phyloP scores from a whole-genome alignment of 257 asterid species.

The Eucommia ulmoides region DNA sequence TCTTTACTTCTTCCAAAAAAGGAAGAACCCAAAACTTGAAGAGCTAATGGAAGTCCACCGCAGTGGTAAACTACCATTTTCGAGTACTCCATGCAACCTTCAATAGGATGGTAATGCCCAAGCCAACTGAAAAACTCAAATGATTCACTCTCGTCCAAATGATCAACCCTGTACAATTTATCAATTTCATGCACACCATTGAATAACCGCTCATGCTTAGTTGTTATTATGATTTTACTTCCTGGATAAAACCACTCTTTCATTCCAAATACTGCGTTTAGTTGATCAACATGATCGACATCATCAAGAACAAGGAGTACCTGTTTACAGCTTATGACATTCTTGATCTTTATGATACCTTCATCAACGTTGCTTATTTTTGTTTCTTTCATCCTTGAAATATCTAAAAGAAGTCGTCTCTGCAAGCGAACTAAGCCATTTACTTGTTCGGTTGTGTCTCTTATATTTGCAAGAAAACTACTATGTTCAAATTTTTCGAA shows the following conservation, averaged over 20 bases:
- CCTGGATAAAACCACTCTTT: no score
- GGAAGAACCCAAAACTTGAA: no score
- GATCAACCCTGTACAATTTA: not conserved
- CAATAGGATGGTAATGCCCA: no score
- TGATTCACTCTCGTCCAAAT: not conserved
- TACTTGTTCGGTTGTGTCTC: not conserved
- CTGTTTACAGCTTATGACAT: not conserved
- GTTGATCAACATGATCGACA: not conserved
- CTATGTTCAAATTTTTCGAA: not conserved
- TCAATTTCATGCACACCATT: not conserved
- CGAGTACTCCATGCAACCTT: no score
- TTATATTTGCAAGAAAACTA: no score
- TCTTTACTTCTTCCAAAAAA: no score
- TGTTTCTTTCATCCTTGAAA: not conserved
- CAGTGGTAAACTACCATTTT: not conserved
- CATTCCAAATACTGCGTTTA: no score
- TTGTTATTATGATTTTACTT: no score
- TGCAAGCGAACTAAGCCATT: not conserved
- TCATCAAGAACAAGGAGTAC: not conserved
- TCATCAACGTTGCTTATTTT: not conserved
- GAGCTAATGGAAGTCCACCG: not conserved
- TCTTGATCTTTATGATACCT: not conserved
- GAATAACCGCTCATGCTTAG: not conserved
- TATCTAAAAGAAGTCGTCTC: not conserved
- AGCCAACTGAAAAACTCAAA: not conserved